Evolutionary conservation across 371 early-diverging fungal species (phyloP).

Genomic region (Spraguea lophii): DNA sequence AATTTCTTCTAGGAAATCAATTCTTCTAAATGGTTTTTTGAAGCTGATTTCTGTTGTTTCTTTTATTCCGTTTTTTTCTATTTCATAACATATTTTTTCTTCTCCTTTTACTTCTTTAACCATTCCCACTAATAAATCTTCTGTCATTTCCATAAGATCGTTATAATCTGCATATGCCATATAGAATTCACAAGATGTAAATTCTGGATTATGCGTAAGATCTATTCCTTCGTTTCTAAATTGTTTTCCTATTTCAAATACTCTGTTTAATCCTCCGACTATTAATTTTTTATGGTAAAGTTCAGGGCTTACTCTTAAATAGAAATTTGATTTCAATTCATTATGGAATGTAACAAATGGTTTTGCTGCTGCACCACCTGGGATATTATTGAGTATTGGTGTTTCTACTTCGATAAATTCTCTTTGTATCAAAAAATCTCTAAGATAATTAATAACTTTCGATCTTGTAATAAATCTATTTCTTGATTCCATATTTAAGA

Average conservation of each 20-base stretch:
- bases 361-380: constrained; percentile 96
- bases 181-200: constrained; percentile 95
- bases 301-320: constrained; percentile 94
- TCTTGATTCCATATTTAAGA: constrained; percentile 81
- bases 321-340: constrained; percentile 87
- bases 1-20: constrained; percentile 73
- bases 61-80: constrained; percentile 58
- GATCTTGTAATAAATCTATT: constrained; percentile 72
- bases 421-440: constrained; percentile 68
- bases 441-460: constrained; percentile 73
- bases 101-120: constrained; percentile 66
- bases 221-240: constrained; percentile 99
- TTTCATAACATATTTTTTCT: constrained; percentile 69
- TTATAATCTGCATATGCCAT: constrained; percentile 95
- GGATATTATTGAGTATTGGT: constrained; percentile 98
- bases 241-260: constrained; percentile 94
- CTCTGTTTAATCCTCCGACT: constrained; percentile 92
- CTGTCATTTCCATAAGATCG: constrained; percentile 82
- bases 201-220: constrained; percentile 98
- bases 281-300: constrained; percentile 87
- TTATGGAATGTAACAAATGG: constrained; percentile 98
- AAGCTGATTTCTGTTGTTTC: constrained; percentile 63
- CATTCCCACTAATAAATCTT: constrained; percentile 67
- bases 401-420: constrained; percentile 98
- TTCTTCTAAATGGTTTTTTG: constrained; percentile 76